A percentile compares a stretch with the other conserved stretches of the same genome.
Evolutionary conservation across 2,329 filamentous ascomycete genomes (phyloP).

Genomic region (Fusarium luffae): DNA sequence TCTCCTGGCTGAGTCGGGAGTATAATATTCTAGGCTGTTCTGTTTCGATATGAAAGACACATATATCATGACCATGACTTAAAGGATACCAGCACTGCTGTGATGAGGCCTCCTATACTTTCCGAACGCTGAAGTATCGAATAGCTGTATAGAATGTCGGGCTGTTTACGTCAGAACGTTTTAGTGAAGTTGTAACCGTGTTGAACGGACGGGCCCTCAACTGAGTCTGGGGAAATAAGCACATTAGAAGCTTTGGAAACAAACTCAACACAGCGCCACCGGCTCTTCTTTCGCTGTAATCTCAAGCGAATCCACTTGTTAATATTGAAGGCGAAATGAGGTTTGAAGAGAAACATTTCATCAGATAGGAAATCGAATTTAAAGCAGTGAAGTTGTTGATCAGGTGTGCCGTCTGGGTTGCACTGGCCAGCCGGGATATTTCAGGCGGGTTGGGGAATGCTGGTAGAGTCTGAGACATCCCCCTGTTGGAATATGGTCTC

Average conservation of each 20-base stretch:
- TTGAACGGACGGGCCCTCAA: not conserved
- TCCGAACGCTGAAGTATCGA: not conserved
- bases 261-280: conserved; percentile 38
- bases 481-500: conserved; percentile 28
- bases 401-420: conserved; percentile 42
- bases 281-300: conserved; percentile 45
- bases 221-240: conserved; percentile 35
- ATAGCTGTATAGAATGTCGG: not conserved
- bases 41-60: not conserved
- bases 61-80: not conserved
- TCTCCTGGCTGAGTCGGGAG: not conserved
- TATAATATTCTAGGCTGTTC: not conserved
- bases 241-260: conserved; percentile 14
- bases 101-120: not conserved
- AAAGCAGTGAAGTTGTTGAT: conserved; percentile 27
- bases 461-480: conserved; percentile 44
- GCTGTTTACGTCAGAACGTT: conserved; percentile 15
- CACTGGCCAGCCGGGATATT: conserved; percentile 33
- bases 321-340: conserved; percentile 46
- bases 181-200: conserved; percentile 2
- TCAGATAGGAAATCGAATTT: conserved; percentile 24
- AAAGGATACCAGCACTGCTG: not conserved
- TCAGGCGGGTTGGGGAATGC: conserved; percentile 45
- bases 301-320: conserved; percentile 40
- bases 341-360: conserved; percentile 28